phyloP scores from a whole-genome alignment of 2,329 filamentous ascomycete species.

The Cryphonectria radicalis region DNA sequence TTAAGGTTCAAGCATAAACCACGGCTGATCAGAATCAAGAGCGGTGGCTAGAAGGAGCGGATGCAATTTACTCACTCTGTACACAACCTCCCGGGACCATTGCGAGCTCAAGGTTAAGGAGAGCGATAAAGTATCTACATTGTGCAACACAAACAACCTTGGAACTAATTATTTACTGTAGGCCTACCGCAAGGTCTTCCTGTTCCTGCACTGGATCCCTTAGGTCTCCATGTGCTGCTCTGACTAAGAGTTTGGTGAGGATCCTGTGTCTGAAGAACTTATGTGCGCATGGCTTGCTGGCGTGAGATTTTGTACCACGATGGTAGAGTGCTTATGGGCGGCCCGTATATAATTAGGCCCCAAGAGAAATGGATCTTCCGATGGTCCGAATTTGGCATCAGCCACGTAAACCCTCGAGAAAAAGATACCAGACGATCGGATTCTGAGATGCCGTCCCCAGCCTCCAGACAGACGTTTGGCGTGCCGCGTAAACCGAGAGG shows the following conservation, averaged over 20 bases:
- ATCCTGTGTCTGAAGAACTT: neutral
- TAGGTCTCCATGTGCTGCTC: neutral
- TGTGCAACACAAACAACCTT: too few relatives aligned
- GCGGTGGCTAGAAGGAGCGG: neutral
- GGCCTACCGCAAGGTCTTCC: neutral
- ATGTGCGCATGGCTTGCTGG: neutral
- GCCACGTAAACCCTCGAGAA: neutral
- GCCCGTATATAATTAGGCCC: neutral
- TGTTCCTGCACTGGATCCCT: neutral
- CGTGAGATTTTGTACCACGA: neutral
- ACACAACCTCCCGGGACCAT: neutral
- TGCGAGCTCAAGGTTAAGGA: neutral
- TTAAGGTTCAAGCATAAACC: neutral
- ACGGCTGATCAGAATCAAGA: slow-evolving; percentile 1
- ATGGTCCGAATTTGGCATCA: neutral
- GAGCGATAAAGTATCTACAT: neutral
- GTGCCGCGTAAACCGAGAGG: neutral
- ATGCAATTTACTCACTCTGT: neutral
- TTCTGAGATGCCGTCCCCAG: neutral
- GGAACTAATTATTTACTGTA: too few relatives aligned
- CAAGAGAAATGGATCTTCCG: neutral
- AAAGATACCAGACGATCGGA: neutral
- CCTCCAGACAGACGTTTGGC: neutral
- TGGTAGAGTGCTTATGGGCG: neutral
- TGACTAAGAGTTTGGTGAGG: neutral